Evolutionary conservation across 306 rosid species (phyloP).

Genomic region (Glycine soja): DNA sequence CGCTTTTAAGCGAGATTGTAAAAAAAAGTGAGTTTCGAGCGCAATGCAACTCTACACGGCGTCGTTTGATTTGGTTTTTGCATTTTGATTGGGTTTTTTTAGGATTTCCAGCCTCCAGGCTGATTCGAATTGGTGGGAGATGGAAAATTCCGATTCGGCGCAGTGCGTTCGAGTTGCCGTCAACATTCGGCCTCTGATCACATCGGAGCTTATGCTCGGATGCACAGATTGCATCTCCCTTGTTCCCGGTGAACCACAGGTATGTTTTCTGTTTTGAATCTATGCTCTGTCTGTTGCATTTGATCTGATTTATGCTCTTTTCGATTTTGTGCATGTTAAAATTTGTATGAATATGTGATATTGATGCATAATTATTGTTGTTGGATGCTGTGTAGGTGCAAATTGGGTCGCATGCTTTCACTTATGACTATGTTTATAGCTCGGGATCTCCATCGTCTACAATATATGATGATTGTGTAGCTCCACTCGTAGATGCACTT

Average conservation of each 20-base stretch:
- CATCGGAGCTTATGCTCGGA: constrained; percentile 82
- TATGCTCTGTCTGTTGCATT: background rate
- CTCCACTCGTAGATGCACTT: constrained; percentile 88
- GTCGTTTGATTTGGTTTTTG: background rate
- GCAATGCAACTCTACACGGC: background rate
- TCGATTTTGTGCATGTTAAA: background rate
- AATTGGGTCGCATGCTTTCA: constrained; percentile 88
- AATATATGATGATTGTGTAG: constrained; percentile 79
- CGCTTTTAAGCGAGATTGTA: background rate
- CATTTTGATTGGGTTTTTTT: constrained; percentile 1
- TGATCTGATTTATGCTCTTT: background rate
- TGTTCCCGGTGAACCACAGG: constrained; percentile 93
- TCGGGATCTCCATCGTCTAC: constrained; percentile 57
- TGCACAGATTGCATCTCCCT: constrained; percentile 92
- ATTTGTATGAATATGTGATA: background rate
- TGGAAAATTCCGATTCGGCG: constrained; percentile 73
- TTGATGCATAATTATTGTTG: background rate
- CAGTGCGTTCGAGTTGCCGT: constrained; percentile 91
- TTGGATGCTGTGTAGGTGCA: constrained; percentile 62
- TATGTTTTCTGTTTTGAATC: background rate
- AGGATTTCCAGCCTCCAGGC: constrained; percentile 45
- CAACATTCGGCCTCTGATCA: constrained; percentile 82
- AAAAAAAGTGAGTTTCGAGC: background rate
- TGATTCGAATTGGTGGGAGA: constrained; percentile 40
- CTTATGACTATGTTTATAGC: constrained; percentile 81